Base-by-base conservation (phyloP, 441 rosid species). In the Breynia disticha region DNA sequence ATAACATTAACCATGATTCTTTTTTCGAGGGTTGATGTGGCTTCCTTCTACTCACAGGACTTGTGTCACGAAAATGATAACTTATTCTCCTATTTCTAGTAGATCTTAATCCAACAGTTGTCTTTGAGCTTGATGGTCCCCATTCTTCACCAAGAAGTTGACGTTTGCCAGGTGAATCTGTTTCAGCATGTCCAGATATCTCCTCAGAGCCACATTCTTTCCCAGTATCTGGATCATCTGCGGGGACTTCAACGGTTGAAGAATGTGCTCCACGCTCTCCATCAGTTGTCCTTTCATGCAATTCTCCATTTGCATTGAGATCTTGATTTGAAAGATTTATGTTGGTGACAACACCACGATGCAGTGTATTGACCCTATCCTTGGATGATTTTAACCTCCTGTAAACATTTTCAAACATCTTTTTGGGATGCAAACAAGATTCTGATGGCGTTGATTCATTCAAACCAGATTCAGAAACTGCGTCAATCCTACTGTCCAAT, bases 1-100 rank as follows among this genome's bases (percentile, higher is more conserved):
- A 72, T 69, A 94, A 61, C 82, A 90, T 76, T 63, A 94, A 72
- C 99, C 99, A 94, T 15, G 97, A 79, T 16, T 68, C 74, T 69
- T 73, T 79, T 64, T 77, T 87, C 19, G 60, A 54, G 13, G 84
- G 59, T 57, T 76, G 91, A 54, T 67, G 73, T n/a, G 73, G 68
- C 66, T 68, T 83, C 72, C 71, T 75, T 67, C 63, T 66, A 60
- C 81, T 78, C 52, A 69, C 51, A 38, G 81, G 83, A 67, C 80
- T 76, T 38, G 69, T 57, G 59, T 87, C 97, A 67, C 63, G 79
- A 61, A 68, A 63, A 55, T 76, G 58, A 71, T 72, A 77, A 69
- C 74, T 83, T 22, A 76, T 77, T 75, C 81, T 87, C 77, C 97
- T 84, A 63, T 82, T 84, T 76, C 99, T 84, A 38, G 86, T 71